Evolutionary conservation across 805 yeast species (phyloP).

Genomic region (Wickerhamomyces silvicola): DNA sequence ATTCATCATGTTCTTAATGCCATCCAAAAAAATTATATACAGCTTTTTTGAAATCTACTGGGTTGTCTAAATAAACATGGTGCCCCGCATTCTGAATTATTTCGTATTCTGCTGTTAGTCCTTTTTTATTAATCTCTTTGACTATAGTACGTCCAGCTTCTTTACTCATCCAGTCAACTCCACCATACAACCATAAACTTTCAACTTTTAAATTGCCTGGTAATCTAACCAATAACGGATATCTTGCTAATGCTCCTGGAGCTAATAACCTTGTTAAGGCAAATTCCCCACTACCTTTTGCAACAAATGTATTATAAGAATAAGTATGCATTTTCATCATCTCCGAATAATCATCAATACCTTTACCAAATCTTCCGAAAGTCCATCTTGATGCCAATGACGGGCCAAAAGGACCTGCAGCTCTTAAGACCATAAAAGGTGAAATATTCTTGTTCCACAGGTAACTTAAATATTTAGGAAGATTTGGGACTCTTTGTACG

Average conservation of each 20-base stretch:
- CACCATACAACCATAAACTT: conserved; percentile 56
- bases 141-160: conserved; percentile 47
- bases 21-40: conserved; percentile 28
- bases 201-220: conserved; percentile 28
- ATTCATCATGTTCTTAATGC: conserved; percentile 5
- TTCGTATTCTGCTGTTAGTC: conserved; percentile 19
- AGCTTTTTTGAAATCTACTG: conserved; percentile 39
- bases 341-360: conserved; percentile 23
- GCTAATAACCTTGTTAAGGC: conserved; percentile 55
- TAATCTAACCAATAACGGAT: conserved; percentile 51
- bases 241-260: conserved; percentile 49
- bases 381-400: conserved; percentile 50
- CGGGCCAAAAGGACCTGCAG: conserved; percentile 48
- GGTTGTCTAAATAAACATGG: conserved; percentile 60
- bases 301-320: conserved; percentile 43
- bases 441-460: conserved; percentile 51
- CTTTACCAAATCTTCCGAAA: conserved; percentile 36
- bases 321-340: conserved; percentile 44
- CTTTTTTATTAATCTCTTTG: conserved; percentile 23
- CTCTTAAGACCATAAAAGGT: conserved; percentile 47
- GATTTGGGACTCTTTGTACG: conserved; percentile 27
- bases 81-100: conserved; percentile 53
- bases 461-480: conserved; percentile 30
- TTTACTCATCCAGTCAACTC: conserved; percentile 65
- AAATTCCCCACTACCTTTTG: conserved; percentile 58